phyloP scores from a whole-genome alignment of 345 rosid species.

The Eucalyptus brandiana region DNA sequence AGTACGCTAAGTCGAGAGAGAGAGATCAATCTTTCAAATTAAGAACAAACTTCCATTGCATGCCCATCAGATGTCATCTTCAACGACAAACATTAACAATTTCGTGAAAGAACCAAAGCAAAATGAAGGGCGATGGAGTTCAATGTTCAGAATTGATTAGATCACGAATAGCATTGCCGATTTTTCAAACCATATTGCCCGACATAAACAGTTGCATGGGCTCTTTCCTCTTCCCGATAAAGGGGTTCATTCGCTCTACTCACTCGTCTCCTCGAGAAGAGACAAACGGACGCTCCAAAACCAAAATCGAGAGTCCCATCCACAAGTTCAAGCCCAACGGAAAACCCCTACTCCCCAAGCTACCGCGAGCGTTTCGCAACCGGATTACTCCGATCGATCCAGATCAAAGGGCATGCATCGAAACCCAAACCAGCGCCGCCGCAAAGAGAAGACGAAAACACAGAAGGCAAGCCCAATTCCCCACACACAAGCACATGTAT shows the following conservation, averaged over 20 bases:
- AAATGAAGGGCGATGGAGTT: neutral
- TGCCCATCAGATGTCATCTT: neutral
- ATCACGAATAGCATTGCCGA: neutral
- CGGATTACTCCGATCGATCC: neutral
- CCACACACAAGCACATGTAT: neutral
- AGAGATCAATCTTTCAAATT: neutral
- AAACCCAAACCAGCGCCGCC: neutral
- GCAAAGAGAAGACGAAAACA: neutral
- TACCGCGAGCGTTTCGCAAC: neutral
- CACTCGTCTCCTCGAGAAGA: neutral
- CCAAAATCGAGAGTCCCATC: neutral
- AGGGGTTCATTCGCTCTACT: neutral
- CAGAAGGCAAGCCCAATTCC: neutral
- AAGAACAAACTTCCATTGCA: neutral
- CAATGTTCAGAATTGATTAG: neutral
- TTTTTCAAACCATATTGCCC: neutral
- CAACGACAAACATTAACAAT: neutral
- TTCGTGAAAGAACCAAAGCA: neutral
- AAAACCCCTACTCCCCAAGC: neutral
- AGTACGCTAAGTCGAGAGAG: neutral
- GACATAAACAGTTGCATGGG: neutral
- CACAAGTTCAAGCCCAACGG: neutral
- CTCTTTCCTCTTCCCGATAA: neutral
- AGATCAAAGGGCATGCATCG: neutral
- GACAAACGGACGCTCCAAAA: neutral